Evolutionary conservation across 129 eudicot genomes (phyloP).

Genomic region (Tagetes erecta): DNA sequence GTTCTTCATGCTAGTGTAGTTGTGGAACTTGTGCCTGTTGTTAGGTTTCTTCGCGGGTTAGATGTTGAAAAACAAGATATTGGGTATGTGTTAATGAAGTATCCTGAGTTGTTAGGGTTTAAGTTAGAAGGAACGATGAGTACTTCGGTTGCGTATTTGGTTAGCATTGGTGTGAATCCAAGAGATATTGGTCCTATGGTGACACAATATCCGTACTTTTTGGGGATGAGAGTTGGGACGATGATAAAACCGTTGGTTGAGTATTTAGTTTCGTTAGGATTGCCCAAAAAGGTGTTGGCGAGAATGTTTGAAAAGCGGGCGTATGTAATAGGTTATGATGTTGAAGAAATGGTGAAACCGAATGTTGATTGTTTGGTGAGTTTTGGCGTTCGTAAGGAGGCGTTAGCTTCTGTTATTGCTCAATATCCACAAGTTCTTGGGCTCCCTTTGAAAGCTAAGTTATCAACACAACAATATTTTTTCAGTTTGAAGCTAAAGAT

Average conservation of each 20-base stretch:
- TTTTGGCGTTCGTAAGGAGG: constrained; percentile 54
- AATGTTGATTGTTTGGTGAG: constrained; percentile 74
- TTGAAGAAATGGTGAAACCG: constrained; percentile 59
- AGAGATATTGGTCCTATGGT: constrained; percentile 81
- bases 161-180: constrained; percentile 70
- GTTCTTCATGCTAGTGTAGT: constrained; percentile 70
- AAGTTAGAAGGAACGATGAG: constrained; percentile 81
- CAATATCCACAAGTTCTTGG: constrained; percentile 73
- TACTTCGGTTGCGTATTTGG: constrained; percentile 70
- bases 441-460: constrained; percentile 66
- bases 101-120: constrained; percentile 70
- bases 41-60: constrained; percentile 65
- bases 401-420: constrained; percentile 50
- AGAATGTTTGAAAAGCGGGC: constrained; percentile 71
- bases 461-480: constrained; percentile 60
- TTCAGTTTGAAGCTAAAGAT: constrained; percentile 60
- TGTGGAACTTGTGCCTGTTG: constrained; percentile 66
- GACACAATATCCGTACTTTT: constrained; percentile 60
- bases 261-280: constrained; percentile 57
- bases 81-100: constrained; percentile 64
- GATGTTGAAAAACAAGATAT: constrained; percentile 67
- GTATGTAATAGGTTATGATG: constrained; percentile 58
- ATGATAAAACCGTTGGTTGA: constrained; percentile 75
- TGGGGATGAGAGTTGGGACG: constrained; percentile 80
- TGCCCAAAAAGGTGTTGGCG: constrained; percentile 58